Conservation (phyloP, 768 basidiomycete species). For the Multifurca ochricompacta region DNA sequence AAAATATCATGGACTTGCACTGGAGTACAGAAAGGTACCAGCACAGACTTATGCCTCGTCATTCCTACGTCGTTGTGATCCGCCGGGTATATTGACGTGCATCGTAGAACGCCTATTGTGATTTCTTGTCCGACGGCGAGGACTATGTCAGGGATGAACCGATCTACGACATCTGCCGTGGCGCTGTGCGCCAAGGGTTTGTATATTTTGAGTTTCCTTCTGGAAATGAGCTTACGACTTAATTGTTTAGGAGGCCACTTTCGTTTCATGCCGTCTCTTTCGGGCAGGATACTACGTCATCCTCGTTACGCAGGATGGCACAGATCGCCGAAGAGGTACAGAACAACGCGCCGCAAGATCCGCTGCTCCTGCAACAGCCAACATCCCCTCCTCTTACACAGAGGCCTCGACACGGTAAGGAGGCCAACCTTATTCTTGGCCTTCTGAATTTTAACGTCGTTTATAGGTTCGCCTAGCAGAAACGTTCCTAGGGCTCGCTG, state of each 20-base stretch:
- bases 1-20: slow-evolving; percentile 34
- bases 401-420: slow-evolving; percentile 30
- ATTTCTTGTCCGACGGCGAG: slow-evolving; percentile 53
- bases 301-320: slow-evolving; percentile 41
- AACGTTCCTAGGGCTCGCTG: slow-evolving; percentile 52
- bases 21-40: slow-evolving; percentile 46
- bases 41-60: slow-evolving; percentile 11
- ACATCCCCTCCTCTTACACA: slow-evolving; percentile 32
- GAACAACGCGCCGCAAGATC: slow-evolving; percentile 36
- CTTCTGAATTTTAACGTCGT: not conserved
- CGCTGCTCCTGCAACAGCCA: slow-evolving; percentile 18
- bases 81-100: slow-evolving; percentile 8
- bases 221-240: not conserved
- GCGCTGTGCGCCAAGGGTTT: slow-evolving; percentile 41
- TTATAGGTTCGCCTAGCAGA: slow-evolving; percentile 47
- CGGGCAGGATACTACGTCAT: slow-evolving; percentile 31
- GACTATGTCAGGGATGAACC: slow-evolving; percentile 32
- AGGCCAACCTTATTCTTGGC: too few species aligned
- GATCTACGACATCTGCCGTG: slow-evolving; percentile 36
- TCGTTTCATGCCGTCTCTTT: slow-evolving; percentile 57
- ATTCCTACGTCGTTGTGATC: too few species aligned
- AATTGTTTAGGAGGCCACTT: slow-evolving; percentile 40
- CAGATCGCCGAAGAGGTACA: slow-evolving; percentile 43
- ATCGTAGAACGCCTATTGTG: slow-evolving; percentile 39
- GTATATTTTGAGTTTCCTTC: not conserved